These are phyloP conservation scores for Ciborinia camelliae DNA, from an alignment of 2,329 filamentous ascomycete species.

Conservation along the genomic window DNA sequence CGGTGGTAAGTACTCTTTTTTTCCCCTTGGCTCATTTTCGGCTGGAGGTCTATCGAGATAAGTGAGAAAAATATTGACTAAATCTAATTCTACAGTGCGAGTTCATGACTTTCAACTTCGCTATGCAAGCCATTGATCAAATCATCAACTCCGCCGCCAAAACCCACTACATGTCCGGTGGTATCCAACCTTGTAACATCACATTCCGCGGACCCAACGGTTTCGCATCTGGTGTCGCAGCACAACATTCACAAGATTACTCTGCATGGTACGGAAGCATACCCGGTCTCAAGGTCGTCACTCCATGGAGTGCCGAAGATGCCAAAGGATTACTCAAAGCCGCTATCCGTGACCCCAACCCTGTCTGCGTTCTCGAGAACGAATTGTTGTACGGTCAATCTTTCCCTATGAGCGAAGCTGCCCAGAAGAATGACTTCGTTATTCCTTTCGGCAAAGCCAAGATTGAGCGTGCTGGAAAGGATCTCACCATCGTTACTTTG, in stretches of 20 bases:
- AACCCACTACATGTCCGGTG: conserved; percentile 99
- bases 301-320: conserved; percentile 95
- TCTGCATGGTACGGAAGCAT: conserved; percentile 98
- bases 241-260: conserved; percentile 99
- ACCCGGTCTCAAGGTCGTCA: conserved; percentile 93
- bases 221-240: conserved; percentile 90
- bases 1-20: conserved; percentile 64
- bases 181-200: conserved; percentile 99
- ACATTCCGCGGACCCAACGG: conserved; percentile 99
- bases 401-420: conserved; percentile 97
- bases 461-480: conserved; percentile 93
- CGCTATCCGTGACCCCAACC: conserved; percentile 96
- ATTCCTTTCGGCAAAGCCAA: conserved; percentile 98
- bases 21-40: conserved; percentile 15
- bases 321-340: conserved; percentile 98
- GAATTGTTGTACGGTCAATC: conserved; percentile 87
- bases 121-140: conserved; percentile 99
- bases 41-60: neutral
- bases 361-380: conserved; percentile 86
- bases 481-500: conserved; percentile 90
- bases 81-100: conserved; percentile 64
- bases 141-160: conserved; percentile 99
- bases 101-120: conserved; percentile 99
- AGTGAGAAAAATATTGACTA: conserved; percentile 6
- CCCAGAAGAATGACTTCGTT: conserved; percentile 95